Evolutionary conservation across 768 basidiomycete genomes (phyloP).

Genomic region (Rhodotorula sphaerocarpa): DNA sequence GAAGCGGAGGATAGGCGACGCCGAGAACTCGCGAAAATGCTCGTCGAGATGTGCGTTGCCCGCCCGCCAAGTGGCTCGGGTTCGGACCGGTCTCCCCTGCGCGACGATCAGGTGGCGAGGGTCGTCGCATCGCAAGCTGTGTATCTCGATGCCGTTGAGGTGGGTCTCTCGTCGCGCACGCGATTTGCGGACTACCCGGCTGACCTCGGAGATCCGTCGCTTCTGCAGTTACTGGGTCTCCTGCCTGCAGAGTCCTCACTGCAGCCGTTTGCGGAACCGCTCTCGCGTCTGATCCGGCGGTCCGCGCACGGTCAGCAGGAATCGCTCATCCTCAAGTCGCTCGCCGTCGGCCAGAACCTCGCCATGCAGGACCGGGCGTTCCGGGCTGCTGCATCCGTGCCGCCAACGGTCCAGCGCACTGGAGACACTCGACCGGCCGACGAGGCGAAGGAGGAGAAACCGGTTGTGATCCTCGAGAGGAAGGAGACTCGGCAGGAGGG

Average conservation of each 20-base stretch:
- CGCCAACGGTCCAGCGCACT: neutral
- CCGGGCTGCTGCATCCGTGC: neutral
- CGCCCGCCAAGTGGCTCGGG: neutral
- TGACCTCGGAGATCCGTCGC: neutral
- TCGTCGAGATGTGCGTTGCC: constrained; percentile 28
- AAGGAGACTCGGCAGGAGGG: neutral
- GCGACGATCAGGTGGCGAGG: constrained; percentile 2
- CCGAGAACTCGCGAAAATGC: constrained; percentile 11
- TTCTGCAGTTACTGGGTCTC: constrained; percentile 2
- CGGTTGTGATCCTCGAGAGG: neutral
- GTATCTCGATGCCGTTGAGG: constrained; percentile 20
- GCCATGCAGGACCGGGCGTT: constrained; percentile 7
- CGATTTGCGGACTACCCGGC: neutral
- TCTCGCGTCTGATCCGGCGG: constrained; percentile 16
- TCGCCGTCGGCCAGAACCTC: constrained; percentile 23
- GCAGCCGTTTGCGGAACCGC: constrained; percentile 5
- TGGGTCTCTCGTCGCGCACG: neutral
- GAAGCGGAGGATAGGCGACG: constrained; percentile 9
- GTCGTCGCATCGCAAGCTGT: constrained; percentile 26
- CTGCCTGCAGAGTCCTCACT: constrained; percentile 6
- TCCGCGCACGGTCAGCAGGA: constrained; percentile 19
- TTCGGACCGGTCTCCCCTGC: neutral
- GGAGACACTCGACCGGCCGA: neutral
- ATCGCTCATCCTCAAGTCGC: constrained; percentile 16
- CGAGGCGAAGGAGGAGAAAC: neutral